Base-by-base conservation (phyloP, 2,329 filamentous ascomycete species). In the Botrytis paeoniae region DNA sequence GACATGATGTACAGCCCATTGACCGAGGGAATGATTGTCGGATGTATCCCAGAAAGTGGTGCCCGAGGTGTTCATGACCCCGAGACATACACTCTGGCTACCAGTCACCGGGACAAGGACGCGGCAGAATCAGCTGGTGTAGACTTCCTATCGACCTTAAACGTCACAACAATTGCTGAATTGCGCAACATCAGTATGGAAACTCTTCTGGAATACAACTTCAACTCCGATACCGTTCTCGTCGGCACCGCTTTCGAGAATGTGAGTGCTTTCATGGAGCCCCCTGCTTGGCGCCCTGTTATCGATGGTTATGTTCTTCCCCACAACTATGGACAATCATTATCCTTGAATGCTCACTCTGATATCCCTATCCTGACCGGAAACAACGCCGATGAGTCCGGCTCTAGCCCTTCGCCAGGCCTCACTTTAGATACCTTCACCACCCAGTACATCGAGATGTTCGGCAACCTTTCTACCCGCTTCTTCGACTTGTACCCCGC, bases 21-120 rank as follows among this genome's bases (percentile, higher is more conserved):
- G 18, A 73, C 74, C 7, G 71, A 74, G 6, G 77, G 75, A 2
- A 76, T 79, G 12, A 74, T 81, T 48, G 70, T 75, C 25, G 78
- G 78, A 43, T 78, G 78, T 54, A 82, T 82, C 63, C 74, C 80
- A 4, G 79, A 82, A 73, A 80, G 78, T 65, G 80, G 81, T 69
- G 81, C 77, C 20, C 79, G 80, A 22, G 78, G 74, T 25, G 76
- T 79, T 41, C 78, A 76, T 59, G 80, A 81, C 74, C 80, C 79
- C 45, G 71, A 74, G 64, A 80, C 78, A 2, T 78, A 77, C 45
- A 32, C 54, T 51, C 4, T 51, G 12, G 45, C 45, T 25, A 51
- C 45, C 10, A 51, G 45, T 51, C 45, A 51, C 1, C 45, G 45
- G 45, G 22, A 51, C 0, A 51, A 51, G 45, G 22, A 51, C 22